A percentile compares a stretch with the other conserved stretches of the same genome.
These are phyloP conservation scores for Cladophialophora exuberans DNA, from an alignment of 2,329 filamentous ascomycete species.

Conservation along the genomic window DNA sequence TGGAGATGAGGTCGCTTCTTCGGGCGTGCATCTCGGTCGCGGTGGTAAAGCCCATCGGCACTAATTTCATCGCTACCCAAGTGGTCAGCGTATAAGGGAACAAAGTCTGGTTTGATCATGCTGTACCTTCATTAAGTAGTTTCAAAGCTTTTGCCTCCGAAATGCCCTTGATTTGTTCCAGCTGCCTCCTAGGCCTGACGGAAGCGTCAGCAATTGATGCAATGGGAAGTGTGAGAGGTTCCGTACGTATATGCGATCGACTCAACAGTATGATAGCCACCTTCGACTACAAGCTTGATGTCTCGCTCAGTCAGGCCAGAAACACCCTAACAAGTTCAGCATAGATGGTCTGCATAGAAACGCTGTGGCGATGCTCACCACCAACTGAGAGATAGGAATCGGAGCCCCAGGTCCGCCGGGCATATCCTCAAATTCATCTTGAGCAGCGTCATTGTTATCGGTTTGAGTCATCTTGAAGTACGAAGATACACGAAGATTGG, in stretches of 20 bases:
- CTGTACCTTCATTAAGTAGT: slow-evolving; percentile 80
- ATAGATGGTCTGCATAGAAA: slow-evolving; percentile 1
- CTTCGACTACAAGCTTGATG: slow-evolving; percentile 89
- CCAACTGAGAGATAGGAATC: slow-evolving; percentile 80
- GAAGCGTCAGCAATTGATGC: neutral
- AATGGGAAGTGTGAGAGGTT: neutral
- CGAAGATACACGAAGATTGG: neutral
- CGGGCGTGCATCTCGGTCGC: slow-evolving; percentile 99
- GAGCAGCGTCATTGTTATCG: slow-evolving; percentile 23
- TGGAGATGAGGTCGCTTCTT: slow-evolving; percentile 94
- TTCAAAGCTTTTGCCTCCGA: slow-evolving; percentile 96
- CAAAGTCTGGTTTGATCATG: slow-evolving; percentile 2
- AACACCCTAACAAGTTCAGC: slow-evolving; percentile 66
- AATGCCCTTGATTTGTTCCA: slow-evolving; percentile 97
- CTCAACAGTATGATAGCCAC: slow-evolving; percentile 93
- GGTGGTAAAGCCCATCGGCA: slow-evolving; percentile 98
- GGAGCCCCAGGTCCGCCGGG: slow-evolving; percentile 88
- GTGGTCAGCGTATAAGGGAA: slow-evolving; percentile 20
- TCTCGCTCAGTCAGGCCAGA: slow-evolving; percentile 91
- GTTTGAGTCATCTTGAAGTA: slow-evolving; percentile 29
- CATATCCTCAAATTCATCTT: slow-evolving; percentile 63
- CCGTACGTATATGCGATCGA: slow-evolving; percentile 89
- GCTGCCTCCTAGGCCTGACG: slow-evolving; percentile 66
- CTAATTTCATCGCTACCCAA: slow-evolving; percentile 79
- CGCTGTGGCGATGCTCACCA: slow-evolving; percentile 61